Conservation (phyloP, 1,139 yeast genomes). For the Chernovozyma sophiae-reginae region DNA sequence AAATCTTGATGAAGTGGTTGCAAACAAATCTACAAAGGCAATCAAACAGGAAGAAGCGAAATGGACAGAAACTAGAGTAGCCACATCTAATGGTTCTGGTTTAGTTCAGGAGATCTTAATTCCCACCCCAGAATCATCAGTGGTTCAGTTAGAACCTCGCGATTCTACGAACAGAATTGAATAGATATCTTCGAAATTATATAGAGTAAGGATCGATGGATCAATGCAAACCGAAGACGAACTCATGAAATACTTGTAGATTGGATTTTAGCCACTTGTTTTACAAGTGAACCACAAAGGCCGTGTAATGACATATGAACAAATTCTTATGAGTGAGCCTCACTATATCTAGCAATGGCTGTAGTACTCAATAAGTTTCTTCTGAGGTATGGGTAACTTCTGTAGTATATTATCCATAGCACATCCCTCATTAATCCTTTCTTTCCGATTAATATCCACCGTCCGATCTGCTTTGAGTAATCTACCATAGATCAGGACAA, state of each 20-base stretch:
- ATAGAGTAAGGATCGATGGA: not conserved
- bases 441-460: conserved; percentile 7
- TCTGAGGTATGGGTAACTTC: conserved; percentile 29
- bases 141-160: conserved; percentile 1
- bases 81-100: conserved; percentile 3
- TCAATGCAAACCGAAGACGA: not conserved
- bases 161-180: not conserved
- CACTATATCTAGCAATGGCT: conserved; percentile 14
- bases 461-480: conserved; percentile 20
- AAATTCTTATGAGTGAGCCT: too few relatives aligned
- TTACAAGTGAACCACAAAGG: too few relatives aligned
- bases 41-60: conserved; percentile 10
- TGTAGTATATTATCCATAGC: conserved; percentile 21
- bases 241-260: not conserved
- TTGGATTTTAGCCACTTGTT: too few relatives aligned
- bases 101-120: conserved; percentile 10
- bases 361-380: conserved; percentile 35
- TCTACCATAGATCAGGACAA: conserved; percentile 39
- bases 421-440: conserved; percentile 9
- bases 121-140: conserved; percentile 22
- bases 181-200: not conserved
- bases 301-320: too few relatives aligned
- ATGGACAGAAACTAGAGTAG: not conserved
- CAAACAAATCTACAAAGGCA: conserved; percentile 15
- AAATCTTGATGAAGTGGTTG: conserved; percentile 14